Evolutionary conservation across 116 monocot species (phyloP).

Genomic region (Posidonia oceanica): DNA sequence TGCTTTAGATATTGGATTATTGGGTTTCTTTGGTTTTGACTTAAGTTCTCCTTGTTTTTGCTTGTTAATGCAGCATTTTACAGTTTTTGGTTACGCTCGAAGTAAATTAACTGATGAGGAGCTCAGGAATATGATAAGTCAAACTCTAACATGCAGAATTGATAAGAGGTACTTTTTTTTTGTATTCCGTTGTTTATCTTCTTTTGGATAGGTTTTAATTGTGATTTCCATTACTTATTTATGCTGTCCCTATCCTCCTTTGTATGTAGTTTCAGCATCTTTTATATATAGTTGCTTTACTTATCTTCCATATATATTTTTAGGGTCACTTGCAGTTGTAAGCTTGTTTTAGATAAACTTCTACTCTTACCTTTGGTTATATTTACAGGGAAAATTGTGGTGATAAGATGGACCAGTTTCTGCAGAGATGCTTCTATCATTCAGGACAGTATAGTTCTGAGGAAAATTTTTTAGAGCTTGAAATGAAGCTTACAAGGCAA

Average conservation of each 20-base stretch:
- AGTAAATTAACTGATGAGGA: conserved; percentile 59
- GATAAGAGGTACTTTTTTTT: conserved; percentile 28
- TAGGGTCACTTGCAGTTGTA: too few relatives aligned
- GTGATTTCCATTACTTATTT: neutral
- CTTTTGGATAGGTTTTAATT: neutral
- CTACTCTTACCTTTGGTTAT: neutral
- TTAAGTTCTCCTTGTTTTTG: neutral
- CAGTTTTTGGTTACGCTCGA: conserved; percentile 67
- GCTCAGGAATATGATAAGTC: conserved; percentile 43
- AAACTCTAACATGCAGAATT: conserved; percentile 58
- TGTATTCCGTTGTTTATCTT: neutral
- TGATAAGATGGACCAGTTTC: conserved; percentile 61
- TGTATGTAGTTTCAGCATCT: too few relatives aligned
- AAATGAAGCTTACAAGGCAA: conserved; percentile 40
- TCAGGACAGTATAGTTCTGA: conserved; percentile 52
- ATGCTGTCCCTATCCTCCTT: neutral
- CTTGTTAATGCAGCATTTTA: conserved; percentile 45
- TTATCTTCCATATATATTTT: too few relatives aligned
- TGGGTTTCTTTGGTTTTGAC: neutral
- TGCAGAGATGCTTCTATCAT: conserved; percentile 66
- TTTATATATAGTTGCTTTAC: too few relatives aligned
- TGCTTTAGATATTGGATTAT: neutral
- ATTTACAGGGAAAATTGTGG: conserved; percentile 44
- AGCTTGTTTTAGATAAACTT: too few relatives aligned
- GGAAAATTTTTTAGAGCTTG: conserved; percentile 42